A percentile compares a stretch with the other conserved stretches of the same genome.
Evolutionary conservation across 371 early-diverging fungal species (phyloP).

Genomic region (Zychaea mexicana): DNA sequence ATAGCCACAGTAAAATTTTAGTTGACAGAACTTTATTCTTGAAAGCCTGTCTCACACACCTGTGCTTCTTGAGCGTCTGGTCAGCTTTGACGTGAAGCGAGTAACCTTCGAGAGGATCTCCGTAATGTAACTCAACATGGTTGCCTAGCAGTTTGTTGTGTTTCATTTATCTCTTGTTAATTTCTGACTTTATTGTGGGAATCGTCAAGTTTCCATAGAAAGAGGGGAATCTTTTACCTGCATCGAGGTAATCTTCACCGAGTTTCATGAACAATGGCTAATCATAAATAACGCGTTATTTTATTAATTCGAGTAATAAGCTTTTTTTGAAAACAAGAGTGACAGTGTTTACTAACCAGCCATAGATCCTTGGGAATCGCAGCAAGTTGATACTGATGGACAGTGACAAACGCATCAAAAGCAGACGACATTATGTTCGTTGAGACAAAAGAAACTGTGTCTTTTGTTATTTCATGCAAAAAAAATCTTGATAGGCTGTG

Average conservation of each 20-base stretch:
- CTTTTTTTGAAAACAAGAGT: slow-evolving; percentile 2
- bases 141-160: slow-evolving; percentile 21
- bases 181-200: background rate
- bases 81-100: slow-evolving; percentile 60
- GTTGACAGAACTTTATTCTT: background rate
- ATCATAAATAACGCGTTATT: background rate
- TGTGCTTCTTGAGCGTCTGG: slow-evolving; percentile 49
- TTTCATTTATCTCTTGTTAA: background rate
- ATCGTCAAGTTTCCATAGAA: too few species aligned
- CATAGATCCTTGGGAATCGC: slow-evolving; percentile 60
- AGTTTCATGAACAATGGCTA: slow-evolving; percentile 64
- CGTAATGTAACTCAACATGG: slow-evolving; percentile 57
- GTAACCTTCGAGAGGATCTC: slow-evolving; percentile 57
- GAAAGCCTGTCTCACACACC: slow-evolving; percentile 27
- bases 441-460: too few species aligned
- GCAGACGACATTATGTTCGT: too few species aligned
- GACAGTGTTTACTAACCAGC: slow-evolving; percentile 44
- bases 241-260: slow-evolving; percentile 63
- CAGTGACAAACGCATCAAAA: slow-evolving; percentile 58
- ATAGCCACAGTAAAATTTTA: background rate
- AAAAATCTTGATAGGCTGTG: too few species aligned
- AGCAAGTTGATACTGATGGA: slow-evolving; percentile 64
- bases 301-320: background rate
- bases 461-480: too few species aligned
- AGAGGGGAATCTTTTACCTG: slow-evolving; percentile 35